These are phyloP conservation scores for Verbascum thapsus DNA, from an alignment of 257 asterid genomes.

Conservation along the genomic window DNA sequence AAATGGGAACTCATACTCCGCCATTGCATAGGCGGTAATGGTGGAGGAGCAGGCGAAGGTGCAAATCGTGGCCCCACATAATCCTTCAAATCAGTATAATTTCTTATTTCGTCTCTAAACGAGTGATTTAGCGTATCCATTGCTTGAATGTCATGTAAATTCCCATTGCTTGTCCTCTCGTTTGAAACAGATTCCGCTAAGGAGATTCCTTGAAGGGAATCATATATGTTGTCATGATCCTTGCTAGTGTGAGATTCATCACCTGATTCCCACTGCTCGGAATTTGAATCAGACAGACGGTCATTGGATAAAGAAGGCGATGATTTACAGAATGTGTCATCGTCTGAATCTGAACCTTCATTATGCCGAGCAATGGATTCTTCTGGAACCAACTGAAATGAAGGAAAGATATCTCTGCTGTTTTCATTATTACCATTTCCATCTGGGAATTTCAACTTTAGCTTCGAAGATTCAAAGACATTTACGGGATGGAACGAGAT, in stretches of 20 bases:
- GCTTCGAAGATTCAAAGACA: constrained; percentile 65
- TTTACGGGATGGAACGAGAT: constrained; percentile 82
- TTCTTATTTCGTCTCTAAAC: constrained; percentile 46
- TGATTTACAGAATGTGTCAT: constrained; percentile 83
- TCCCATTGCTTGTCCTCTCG: constrained; percentile 40
- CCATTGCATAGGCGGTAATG: constrained; percentile 72
- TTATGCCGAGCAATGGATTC: constrained; percentile 45
- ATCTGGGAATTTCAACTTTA: constrained; percentile 76
- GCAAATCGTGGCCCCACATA: constrained; percentile 37
- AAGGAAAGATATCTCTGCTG: constrained; percentile 63
- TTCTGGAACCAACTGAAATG: constrained; percentile 96
- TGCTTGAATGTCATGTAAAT: constrained; percentile 32
- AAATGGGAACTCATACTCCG: constrained; percentile 38
- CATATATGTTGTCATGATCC: constrained; percentile 64
- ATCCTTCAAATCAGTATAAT: constrained; percentile 23
- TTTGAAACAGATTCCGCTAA: constrained; percentile 61
- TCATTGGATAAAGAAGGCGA: constrained; percentile 76
- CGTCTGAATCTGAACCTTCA: constrained; percentile 77
- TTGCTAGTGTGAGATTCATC: constrained; percentile 68
- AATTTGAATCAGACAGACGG: constrained; percentile 72
- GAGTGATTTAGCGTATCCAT: constrained; percentile 46
- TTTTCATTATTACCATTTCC: constrained; percentile 47
- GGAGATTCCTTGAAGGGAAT: constrained; percentile 65
- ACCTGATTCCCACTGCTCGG: constrained; percentile 84
- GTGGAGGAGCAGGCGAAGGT: constrained; percentile 57